These are phyloP conservation scores for Diaporthe destruens DNA, from an alignment of 2,329 filamentous ascomycete genomes.

Conservation along the genomic window DNA sequence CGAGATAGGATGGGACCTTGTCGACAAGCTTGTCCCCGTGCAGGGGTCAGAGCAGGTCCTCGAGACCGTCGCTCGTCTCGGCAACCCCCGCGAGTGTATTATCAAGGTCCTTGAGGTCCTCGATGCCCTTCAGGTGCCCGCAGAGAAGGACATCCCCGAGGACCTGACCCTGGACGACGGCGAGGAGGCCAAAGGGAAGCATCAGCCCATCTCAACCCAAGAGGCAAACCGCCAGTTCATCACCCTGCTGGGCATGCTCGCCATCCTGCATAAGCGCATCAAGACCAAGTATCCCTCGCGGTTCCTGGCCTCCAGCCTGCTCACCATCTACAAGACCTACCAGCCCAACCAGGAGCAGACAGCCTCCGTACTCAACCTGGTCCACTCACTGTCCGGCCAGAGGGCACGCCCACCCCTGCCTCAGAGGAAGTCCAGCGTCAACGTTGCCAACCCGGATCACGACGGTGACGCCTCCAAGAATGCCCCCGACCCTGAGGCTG, in stretches of 20 bases:
- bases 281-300: conserved; percentile 83
- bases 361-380: conserved; percentile 76
- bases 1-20: conserved; percentile 87
- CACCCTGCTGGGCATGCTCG: conserved; percentile 77
- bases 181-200: conserved; percentile 32
- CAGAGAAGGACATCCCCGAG: conserved; percentile 47
- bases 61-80: conserved; percentile 79
- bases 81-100: conserved; percentile 85
- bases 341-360: conserved; percentile 75
- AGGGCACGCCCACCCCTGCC: conserved; percentile 72
- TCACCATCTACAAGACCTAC: conserved; percentile 77
- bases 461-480: conserved; percentile 66
- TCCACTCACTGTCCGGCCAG: conserved; percentile 70
- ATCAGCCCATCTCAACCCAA: conserved; percentile 21
- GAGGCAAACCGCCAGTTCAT: conserved; percentile 67
- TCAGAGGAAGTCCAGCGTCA: conserved; percentile 69
- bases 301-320: conserved; percentile 82
- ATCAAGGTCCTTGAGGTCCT: conserved; percentile 83
- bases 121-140: conserved; percentile 66
- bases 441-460: conserved; percentile 66
- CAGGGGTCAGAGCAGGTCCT: conserved; percentile 78
- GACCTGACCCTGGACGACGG: conserved; percentile 44
- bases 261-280: conserved; percentile 79
- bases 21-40: conserved; percentile 78
- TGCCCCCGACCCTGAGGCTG: conserved; percentile 73